phyloP scores from a whole-genome alignment of 169 alveolate species.

The Toxoplasma gondii region DNA sequence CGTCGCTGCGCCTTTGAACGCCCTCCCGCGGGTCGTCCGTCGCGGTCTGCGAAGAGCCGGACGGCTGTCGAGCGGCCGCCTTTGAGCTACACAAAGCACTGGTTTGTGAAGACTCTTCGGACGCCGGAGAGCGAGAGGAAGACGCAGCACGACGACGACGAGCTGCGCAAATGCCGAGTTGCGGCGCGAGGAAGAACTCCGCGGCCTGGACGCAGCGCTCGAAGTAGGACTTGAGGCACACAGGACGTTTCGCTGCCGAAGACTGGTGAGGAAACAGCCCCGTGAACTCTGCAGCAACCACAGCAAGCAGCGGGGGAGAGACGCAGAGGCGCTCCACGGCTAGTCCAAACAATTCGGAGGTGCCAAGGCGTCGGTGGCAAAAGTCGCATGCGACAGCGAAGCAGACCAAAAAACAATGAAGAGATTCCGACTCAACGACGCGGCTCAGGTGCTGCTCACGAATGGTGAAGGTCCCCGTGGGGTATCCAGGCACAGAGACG shows the following conservation, averaged over 20 bases:
- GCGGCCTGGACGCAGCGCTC: conserved; percentile 28
- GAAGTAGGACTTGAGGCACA: neutral
- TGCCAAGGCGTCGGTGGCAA: too few relatives aligned
- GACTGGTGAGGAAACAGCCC: conserved; percentile 27
- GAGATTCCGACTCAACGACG: too few relatives aligned
- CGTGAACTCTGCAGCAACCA: conserved; percentile 9
- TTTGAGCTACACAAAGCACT: neutral
- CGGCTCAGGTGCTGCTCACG: too few relatives aligned
- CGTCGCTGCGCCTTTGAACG: neutral
- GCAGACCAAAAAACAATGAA: too few relatives aligned
- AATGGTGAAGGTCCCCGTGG: too few relatives aligned
- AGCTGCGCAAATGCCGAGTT: conserved; percentile 34
- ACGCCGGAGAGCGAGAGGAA: neutral
- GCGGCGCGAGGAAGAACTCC: conserved; percentile 38
- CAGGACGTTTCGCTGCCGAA: neutral
- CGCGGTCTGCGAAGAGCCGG: neutral
- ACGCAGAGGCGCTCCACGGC: neutral
- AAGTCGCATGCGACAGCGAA: too few relatives aligned
- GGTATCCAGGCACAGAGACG: too few relatives aligned
- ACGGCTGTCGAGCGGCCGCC: neutral
- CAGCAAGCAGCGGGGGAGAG: neutral
- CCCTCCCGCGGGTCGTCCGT: neutral
- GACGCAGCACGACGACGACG: neutral
- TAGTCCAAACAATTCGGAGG: too few relatives aligned
- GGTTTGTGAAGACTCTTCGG: neutral